Evolutionary conservation across 441 rosid genomes (phyloP).

Genomic region (Gossypium trilobum): DNA sequence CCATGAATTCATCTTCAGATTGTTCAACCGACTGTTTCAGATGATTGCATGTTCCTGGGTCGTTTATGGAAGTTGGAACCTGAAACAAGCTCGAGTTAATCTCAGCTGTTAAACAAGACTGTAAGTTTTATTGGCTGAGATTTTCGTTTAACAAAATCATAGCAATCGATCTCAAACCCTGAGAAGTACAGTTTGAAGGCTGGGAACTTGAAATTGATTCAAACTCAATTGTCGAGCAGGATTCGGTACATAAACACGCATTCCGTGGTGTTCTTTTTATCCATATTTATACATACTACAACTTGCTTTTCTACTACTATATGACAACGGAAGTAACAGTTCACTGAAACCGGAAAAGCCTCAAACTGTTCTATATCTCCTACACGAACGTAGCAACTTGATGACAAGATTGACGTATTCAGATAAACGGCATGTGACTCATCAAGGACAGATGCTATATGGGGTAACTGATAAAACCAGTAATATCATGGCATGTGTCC

Average conservation of each 20-base stretch:
- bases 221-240: not conserved
- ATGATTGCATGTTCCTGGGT: not conserved
- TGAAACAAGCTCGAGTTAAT: not conserved
- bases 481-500: not conserved
- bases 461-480: not conserved
- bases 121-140: not conserved
- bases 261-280: not conserved
- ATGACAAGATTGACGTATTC: conserved; percentile 8
- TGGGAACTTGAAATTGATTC: not conserved
- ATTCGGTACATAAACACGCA: not conserved
- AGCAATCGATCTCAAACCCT: not conserved
- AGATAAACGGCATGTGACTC: conserved; percentile 13
- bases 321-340: not conserved
- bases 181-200: not conserved
- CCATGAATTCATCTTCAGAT: not conserved
- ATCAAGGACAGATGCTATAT: conserved; percentile 8
- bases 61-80: not conserved
- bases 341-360: not conserved
- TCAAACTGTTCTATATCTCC: conserved; percentile 7
- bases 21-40: not conserved
- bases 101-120: not conserved
- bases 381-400: not conserved
- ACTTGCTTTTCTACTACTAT: not conserved
- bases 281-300: not conserved
- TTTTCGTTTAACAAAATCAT: not conserved